Conservation (phyloP, 345 rosid species). For the Pugionium cornutum region DNA sequence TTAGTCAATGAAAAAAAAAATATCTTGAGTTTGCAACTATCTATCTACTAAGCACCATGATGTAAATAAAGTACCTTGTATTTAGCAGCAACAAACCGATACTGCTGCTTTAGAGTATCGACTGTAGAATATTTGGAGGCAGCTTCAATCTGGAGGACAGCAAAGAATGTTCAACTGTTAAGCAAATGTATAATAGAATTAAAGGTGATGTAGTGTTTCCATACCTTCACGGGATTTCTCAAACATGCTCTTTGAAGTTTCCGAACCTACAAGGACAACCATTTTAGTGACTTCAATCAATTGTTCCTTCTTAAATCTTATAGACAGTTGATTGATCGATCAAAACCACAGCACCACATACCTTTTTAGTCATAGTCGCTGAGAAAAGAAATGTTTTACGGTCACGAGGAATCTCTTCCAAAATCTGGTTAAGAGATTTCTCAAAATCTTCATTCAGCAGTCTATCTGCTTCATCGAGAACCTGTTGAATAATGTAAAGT, state of each 20-base stretch:
- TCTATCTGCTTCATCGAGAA: constrained; percentile 95
- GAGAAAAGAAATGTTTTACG: constrained; percentile 86
- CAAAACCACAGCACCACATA: constrained; percentile 23
- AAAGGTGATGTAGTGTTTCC: constrained; percentile 5
- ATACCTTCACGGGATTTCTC: constrained; percentile 90
- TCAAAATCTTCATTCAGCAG: constrained; percentile 92
- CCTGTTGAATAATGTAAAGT: constrained; percentile 44
- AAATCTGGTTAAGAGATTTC: constrained; percentile 80
- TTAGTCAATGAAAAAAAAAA: constrained; percentile 5
- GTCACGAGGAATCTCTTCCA: constrained; percentile 67
- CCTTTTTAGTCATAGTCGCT: constrained; percentile 99
- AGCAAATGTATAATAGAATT: background rate
- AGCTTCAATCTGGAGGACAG: constrained; percentile 74
- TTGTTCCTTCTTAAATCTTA: constrained; percentile 18
- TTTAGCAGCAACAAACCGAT: constrained; percentile 72
- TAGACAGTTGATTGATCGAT: background rate
- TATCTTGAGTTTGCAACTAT: no score
- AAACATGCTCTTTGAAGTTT: constrained; percentile 95
- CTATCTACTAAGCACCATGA: background rate
- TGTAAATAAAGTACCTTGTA: constrained; percentile 57
- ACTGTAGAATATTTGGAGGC: constrained; percentile 91
- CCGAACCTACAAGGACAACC: constrained; percentile 55
- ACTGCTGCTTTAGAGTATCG: constrained; percentile 87
- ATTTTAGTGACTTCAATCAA: constrained; percentile 23
- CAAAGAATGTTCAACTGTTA: constrained; percentile 14